Conservation (phyloP, 2,329 filamentous ascomycete species). For the Periglandula ipomoeae region DNA sequence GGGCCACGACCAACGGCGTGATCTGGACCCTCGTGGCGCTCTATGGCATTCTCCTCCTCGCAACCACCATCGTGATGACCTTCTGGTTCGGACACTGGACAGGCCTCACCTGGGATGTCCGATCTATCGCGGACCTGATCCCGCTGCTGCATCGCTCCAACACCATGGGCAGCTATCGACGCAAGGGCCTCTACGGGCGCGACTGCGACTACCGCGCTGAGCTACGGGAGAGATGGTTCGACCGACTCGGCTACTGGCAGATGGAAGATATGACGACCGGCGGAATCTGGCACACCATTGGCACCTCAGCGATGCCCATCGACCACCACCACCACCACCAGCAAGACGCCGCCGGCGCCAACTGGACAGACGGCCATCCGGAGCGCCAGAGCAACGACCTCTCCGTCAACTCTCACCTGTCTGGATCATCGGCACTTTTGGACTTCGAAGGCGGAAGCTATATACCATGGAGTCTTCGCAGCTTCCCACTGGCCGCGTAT, state of each 20-base stretch:
- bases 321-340: conserved; percentile 9
- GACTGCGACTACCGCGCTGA: conserved; percentile 43
- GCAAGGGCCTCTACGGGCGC: conserved; percentile 48
- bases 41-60: conserved; percentile 58
- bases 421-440: conserved; percentile 14
- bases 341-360: background rate
- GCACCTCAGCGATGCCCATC: conserved; percentile 33
- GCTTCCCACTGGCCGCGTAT: conserved; percentile 56
- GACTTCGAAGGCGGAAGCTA: conserved; percentile 43
- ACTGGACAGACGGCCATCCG: background rate
- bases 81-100: conserved; percentile 59
- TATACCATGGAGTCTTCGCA: conserved; percentile 68
- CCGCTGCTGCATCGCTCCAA: conserved; percentile 74
- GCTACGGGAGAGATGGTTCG: conserved; percentile 46
- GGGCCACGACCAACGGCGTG: conserved; percentile 69
- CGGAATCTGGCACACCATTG: conserved; percentile 71
- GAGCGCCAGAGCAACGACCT: conserved; percentile 18
- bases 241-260: conserved; percentile 82
- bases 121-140: conserved; percentile 72
- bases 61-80: conserved; percentile 43
- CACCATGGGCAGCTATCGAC: conserved; percentile 61
- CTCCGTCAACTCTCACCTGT: conserved; percentile 21
- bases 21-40: conserved; percentile 70
- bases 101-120: conserved; percentile 76
- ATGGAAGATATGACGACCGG: conserved; percentile 54